A percentile compares a stretch with the other conserved stretches of the same genome.
Evolutionary conservation across 257 asterid species (phyloP).

Genomic region (Mitragyna speciosa): DNA sequence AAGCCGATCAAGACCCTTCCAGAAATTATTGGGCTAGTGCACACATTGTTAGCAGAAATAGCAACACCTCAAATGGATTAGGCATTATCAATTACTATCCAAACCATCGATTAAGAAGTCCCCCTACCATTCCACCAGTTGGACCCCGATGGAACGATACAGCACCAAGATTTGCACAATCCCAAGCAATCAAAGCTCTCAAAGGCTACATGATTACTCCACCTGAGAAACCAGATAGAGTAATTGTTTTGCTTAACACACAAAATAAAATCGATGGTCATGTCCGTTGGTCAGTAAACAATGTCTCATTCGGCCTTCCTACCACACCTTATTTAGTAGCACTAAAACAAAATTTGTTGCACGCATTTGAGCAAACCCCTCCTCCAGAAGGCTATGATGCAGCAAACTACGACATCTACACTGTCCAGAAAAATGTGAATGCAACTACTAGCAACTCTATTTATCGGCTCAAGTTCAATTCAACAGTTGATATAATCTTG

Average conservation of each 20-base stretch:
- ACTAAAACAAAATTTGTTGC: constrained; percentile 39
- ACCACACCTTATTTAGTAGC: constrained; percentile 74
- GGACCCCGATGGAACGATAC: constrained; percentile 73
- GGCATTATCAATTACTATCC: constrained; percentile 76
- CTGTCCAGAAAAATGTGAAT: constrained; percentile 32
- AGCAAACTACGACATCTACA: constrained; percentile 41
- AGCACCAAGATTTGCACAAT: constrained; percentile 46
- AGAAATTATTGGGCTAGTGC: constrained; percentile 77
- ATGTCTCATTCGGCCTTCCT: constrained; percentile 69
- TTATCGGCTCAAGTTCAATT: constrained; percentile 58
- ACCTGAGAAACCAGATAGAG: constrained; percentile 59
- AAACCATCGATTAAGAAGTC: constrained; percentile 51
- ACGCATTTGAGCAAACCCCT: constrained; percentile 46
- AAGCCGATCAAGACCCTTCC: constrained; percentile 65
- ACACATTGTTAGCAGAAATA: constrained; percentile 53
- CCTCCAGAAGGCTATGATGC: constrained; percentile 64
- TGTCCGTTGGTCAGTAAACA: constrained; percentile 69
- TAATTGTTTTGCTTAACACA: constrained; percentile 84
- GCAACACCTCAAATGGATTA: constrained; percentile 57
- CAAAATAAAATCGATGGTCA: constrained; percentile 56
- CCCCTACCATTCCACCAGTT: constrained; percentile 50
- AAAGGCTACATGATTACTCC: constrained; percentile 54
- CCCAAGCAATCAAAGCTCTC: constrained; percentile 48
- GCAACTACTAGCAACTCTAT: constrained; percentile 59
- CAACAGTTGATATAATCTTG: constrained; percentile 68